Base-by-base conservation (phyloP, 2,329 filamentous ascomycete species). In the Fusarium pseudograminearum region DNA sequence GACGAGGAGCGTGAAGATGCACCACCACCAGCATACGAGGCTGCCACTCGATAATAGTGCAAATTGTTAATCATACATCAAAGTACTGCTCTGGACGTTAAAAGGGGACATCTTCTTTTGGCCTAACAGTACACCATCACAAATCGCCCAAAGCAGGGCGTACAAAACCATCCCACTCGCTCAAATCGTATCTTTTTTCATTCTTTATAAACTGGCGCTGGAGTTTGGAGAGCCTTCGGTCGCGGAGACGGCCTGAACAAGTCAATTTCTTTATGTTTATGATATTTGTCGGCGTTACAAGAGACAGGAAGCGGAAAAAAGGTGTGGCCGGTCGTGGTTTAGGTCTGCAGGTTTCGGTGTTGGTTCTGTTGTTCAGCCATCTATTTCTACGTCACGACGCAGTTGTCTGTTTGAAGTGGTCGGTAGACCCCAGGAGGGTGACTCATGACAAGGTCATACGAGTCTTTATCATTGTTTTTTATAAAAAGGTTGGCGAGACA, bases 21-120 rank as follows among this genome's bases (percentile, higher is more conserved):
- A 7, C 88, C 88, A 8, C 89, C 89, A 30, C 88, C 89, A 16
- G 87, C 89, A 60, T 91, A 91, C 76, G 84, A 90, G 78, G 84
- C 84, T 34, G 77, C 80, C 20, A 77, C 74, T 48, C 80, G 79
- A 72, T 85, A 80, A 61, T 59, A 65, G 57, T 62, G 62, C 54
- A 55, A 65, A 24, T 38, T 47, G 36, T 26, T 12, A 45, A 44
- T 69, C 73, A 22, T 46, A 33, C 15, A 26, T 36, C 12, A 34
- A 16, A 24, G 31, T 26, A 34, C 33, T 22, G 33, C 31, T 14
- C 26, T 50, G 14, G 31, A 26, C 34, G 31, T 24, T 11, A 34
- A 34, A 41, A 20, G 7, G 22, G 31, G 16, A 11, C 7, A 14
- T 34, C 16, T 22, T 4, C 46, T 24, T 36, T 26, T 36, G 14